Evolutionary conservation across 2,329 filamentous ascomycete genomes (phyloP).

Genomic region (Ophiostoma novo-ulmi): DNA sequence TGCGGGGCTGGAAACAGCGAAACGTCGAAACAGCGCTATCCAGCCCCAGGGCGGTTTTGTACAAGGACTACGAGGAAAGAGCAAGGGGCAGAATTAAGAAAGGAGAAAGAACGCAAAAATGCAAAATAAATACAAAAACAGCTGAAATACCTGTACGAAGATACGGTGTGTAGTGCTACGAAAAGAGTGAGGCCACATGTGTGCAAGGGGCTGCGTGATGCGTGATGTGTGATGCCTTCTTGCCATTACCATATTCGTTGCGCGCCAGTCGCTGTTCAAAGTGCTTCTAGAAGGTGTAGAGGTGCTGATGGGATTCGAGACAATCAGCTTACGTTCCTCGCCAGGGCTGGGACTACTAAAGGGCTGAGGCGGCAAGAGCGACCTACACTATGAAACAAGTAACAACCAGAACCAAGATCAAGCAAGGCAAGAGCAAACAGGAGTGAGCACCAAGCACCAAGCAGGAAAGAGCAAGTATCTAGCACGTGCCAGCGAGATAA

Average conservation of each 20-base stretch:
- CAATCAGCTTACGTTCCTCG: background rate
- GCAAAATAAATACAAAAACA: background rate
- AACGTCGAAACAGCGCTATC: conserved; percentile 23
- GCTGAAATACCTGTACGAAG: background rate
- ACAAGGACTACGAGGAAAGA: conserved; percentile 1
- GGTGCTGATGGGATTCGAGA: background rate
- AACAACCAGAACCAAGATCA: background rate
- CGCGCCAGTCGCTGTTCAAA: background rate
- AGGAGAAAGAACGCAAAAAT: background rate
- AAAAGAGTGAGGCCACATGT: background rate
- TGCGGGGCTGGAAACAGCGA: conserved; percentile 20
- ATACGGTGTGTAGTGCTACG: too few relatives aligned
- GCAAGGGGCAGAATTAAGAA: background rate
- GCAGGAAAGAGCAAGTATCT: background rate
- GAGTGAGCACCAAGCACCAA: background rate
- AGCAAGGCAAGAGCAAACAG: background rate
- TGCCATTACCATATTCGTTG: conserved; percentile 3
- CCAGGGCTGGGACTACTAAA: background rate
- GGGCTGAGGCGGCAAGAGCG: background rate
- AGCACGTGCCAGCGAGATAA: background rate
- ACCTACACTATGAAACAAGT: background rate
- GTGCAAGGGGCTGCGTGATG: background rate
- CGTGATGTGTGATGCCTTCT: background rate
- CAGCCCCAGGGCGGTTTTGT: conserved; percentile 1
- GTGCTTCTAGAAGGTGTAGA: background rate